A percentile compares a stretch with the other conserved stretches of the same genome.
Conservation (phyloP, 1,139 yeast genomes). For the Magnusiomyces suaveolens region DNA sequence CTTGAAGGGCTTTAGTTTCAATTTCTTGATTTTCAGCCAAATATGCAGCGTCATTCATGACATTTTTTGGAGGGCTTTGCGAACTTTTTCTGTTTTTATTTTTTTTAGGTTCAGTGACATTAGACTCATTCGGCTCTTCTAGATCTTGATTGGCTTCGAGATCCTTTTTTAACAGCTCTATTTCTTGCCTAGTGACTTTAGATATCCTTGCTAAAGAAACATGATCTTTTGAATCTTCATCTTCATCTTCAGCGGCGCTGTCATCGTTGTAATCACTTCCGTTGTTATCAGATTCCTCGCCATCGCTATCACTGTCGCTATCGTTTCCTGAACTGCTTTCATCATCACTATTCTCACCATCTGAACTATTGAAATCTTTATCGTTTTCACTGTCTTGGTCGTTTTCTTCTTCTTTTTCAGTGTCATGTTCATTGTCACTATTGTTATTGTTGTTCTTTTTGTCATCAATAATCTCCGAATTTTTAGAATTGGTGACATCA, state of each 20-base stretch:
- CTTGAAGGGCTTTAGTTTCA: neutral
- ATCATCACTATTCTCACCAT: slow-evolving; percentile 24
- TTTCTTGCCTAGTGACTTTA: neutral
- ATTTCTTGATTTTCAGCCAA: slow-evolving; percentile 7
- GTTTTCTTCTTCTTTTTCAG: slow-evolving; percentile 14
- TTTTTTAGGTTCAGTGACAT: neutral
- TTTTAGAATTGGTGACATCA: too few species aligned
- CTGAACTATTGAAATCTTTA: neutral
- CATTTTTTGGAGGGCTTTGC: slow-evolving; percentile 9
- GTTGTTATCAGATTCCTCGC: neutral
- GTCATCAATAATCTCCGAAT: neutral
- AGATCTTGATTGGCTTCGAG: neutral
- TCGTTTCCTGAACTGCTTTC: slow-evolving; percentile 12
- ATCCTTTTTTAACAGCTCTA: neutral
- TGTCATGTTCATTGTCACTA: neutral
- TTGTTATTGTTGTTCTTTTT: neutral
- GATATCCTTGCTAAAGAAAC: neutral
- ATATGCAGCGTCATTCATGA: neutral
- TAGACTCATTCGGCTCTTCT: slow-evolving; percentile 8
- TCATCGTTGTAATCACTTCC: neutral
- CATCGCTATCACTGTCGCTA: neutral
- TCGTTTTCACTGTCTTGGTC: slow-evolving; percentile 4
- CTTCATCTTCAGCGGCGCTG: neutral
- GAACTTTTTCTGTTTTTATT: slow-evolving; percentile 6
- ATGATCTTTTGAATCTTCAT: neutral